Percentiles rank a stretch among this genome's conserved stretches.
Evolutionary conservation across 2,329 filamentous ascomycete genomes (phyloP).

Genomic region (Dactylellina sp.): DNA sequence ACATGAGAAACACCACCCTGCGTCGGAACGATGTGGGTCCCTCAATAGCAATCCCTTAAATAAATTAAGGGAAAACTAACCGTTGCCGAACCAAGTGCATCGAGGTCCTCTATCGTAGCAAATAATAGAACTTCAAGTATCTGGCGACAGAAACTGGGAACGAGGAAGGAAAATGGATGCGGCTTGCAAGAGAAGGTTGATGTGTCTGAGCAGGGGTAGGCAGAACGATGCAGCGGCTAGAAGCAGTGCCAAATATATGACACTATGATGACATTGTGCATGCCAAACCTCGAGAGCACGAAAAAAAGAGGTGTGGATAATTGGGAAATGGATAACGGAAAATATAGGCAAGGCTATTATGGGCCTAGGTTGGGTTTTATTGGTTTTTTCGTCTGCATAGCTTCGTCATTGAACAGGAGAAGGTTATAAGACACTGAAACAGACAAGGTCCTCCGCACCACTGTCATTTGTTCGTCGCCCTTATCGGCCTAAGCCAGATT

Average conservation of each 20-base stretch:
- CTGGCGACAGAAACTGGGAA: conserved; percentile 36
- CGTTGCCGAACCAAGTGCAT: not conserved
- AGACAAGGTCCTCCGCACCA: conserved; percentile 9
- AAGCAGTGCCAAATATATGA: conserved; percentile 54
- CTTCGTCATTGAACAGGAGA: conserved; percentile 49
- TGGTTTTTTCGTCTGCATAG: conserved; percentile 23
- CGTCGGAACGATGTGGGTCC: conserved; percentile 31
- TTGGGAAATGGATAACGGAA: conserved; percentile 11
- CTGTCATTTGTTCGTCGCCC: conserved; percentile 23
- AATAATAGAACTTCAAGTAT: conserved; percentile 43
- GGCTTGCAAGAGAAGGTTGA: conserved; percentile 33
- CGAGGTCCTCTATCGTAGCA: conserved; percentile 34
- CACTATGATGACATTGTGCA: conserved; percentile 54
- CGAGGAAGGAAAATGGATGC: conserved; percentile 20
- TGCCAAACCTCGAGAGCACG: conserved; percentile 5
- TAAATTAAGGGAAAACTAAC: conserved; percentile 27
- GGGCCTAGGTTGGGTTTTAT: conserved; percentile 8
- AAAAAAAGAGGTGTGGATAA: conserved; percentile 11
- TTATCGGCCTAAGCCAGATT: conserved; percentile 15
- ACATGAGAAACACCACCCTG: conserved; percentile 50
- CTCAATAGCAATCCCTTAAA: conserved; percentile 20
- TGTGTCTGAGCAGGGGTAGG: conserved; percentile 36
- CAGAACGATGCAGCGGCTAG: conserved; percentile 32
- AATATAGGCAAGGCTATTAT: conserved; percentile 26
- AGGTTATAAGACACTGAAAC: conserved; percentile 20